These are phyloP conservation scores for Flaveria ramosissima DNA, from an alignment of 129 eudicot genomes.

Conservation along the genomic window DNA sequence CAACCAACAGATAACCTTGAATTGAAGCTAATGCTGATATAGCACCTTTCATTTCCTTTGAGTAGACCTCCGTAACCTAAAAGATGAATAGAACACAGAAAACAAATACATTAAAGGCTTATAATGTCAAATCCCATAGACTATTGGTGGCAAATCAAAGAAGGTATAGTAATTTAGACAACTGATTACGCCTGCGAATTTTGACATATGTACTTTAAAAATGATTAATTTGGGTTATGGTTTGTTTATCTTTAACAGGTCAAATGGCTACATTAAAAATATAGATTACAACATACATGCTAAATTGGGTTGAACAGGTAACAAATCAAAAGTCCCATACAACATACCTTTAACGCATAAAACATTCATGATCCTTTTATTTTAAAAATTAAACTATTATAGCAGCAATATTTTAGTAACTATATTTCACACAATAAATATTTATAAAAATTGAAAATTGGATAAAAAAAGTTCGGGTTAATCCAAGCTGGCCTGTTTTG, in stretches of 20 bases:
- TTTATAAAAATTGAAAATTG: neutral
- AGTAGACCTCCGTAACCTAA: slow-evolving; percentile 82
- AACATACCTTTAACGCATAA: neutral
- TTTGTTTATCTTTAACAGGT: neutral
- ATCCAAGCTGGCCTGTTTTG: slow-evolving; percentile 5
- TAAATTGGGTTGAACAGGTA: neutral
- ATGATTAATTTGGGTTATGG: neutral
- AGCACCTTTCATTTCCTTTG: slow-evolving; percentile 98
- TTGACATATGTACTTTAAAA: slow-evolving; percentile 1
- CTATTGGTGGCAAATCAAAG: neutral
- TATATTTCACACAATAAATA: neutral
- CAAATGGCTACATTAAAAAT: neutral
- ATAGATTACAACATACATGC: neutral
- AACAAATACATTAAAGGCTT: neutral
- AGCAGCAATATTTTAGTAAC: neutral
- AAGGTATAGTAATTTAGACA: slow-evolving; percentile 10
- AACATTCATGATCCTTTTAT: neutral
- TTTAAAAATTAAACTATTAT: neutral
- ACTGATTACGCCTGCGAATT: neutral
- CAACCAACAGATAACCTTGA: slow-evolving; percentile 88
- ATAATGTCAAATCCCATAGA: slow-evolving; percentile 13
- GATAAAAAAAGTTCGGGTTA: neutral
- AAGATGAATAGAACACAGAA: slow-evolving; percentile 17
- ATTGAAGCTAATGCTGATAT: slow-evolving; percentile 94
- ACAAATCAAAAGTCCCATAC: neutral